Percentiles rank a stretch among this genome's conserved stretches.
Evolutionary conservation across 2,329 filamentous ascomycete species (phyloP).

Genomic region (Plenodomus tracheiphilus): DNA sequence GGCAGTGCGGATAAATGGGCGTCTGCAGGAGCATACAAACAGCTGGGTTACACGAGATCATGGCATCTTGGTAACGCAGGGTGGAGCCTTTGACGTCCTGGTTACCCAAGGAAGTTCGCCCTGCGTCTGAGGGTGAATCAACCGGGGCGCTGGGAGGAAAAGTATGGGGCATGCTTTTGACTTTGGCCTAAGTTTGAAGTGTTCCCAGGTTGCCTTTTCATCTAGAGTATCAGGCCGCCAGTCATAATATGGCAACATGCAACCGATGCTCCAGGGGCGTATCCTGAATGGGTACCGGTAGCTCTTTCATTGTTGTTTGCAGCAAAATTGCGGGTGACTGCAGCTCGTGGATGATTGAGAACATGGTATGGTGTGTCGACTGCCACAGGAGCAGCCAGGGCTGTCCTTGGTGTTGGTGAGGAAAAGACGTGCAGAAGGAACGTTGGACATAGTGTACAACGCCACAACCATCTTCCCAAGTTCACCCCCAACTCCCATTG

Average conservation of each 20-base stretch:
- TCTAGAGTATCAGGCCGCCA: neutral
- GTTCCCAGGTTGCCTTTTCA: neutral
- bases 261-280: too few species aligned
- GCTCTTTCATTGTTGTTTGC: too few species aligned
- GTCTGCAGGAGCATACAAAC: conserved; percentile 4
- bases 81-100: conserved; percentile 6
- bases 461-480: neutral
- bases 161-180: neutral
- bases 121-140: neutral
- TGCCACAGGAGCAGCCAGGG: too few species aligned
- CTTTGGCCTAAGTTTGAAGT: neutral
- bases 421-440: too few species aligned
- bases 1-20: conserved; percentile 5
- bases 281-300: too few species aligned
- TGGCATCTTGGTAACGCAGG: conserved; percentile 3
- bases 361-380: too few species aligned
- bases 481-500: neutral
- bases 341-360: too few species aligned
- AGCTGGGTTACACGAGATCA: conserved; percentile 7
- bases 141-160: neutral
- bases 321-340: too few species aligned
- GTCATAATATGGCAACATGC: neutral
- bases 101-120: neutral
- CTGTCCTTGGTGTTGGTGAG: too few species aligned
- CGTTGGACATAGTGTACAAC: neutral